Evolutionary conservation across 2,329 filamentous ascomycete genomes (phyloP).

Genomic region (Seiridium unicorne): DNA sequence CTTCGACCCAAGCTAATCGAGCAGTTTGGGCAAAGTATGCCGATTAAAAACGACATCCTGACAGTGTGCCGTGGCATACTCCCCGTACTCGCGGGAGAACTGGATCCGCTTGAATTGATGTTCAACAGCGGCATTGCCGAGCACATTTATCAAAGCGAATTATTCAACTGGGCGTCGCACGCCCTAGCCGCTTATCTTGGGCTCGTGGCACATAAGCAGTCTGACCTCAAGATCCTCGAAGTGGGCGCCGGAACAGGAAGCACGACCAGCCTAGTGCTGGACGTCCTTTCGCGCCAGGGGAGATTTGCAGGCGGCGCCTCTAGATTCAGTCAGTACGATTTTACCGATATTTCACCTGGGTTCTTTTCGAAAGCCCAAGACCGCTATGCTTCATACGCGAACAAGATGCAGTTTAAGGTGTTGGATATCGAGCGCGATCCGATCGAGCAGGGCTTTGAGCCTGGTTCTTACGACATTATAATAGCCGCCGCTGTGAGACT

Average conservation of each 20-base stretch:
- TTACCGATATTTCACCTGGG: background rate
- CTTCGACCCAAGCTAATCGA: no score
- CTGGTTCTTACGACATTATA: no score
- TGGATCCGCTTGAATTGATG: no score
- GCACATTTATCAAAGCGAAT: no score
- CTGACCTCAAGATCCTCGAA: slow-evolving; percentile 27
- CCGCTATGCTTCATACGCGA: slow-evolving; percentile 1
- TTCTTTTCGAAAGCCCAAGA: background rate
- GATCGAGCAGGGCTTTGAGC: no score
- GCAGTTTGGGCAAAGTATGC: no score
- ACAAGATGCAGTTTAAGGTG: slow-evolving; percentile 17
- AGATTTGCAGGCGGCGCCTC: background rate
- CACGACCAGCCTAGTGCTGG: slow-evolving; percentile 18
- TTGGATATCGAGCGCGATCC: slow-evolving; percentile 14
- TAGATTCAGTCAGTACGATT: background rate
- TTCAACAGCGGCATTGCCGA: no score
- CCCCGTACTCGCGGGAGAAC: no score
- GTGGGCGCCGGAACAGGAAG: slow-evolving; percentile 34
- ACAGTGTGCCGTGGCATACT: no score
- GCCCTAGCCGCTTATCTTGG: background rate
- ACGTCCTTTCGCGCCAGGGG: background rate
- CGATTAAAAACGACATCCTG: no score
- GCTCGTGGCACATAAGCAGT: slow-evolving; percentile 21
- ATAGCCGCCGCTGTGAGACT: no score
- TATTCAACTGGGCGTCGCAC: no score